Base-by-base conservation (phyloP, 768 basidiomycete species). In the Dacryopinax spathularia region DNA sequence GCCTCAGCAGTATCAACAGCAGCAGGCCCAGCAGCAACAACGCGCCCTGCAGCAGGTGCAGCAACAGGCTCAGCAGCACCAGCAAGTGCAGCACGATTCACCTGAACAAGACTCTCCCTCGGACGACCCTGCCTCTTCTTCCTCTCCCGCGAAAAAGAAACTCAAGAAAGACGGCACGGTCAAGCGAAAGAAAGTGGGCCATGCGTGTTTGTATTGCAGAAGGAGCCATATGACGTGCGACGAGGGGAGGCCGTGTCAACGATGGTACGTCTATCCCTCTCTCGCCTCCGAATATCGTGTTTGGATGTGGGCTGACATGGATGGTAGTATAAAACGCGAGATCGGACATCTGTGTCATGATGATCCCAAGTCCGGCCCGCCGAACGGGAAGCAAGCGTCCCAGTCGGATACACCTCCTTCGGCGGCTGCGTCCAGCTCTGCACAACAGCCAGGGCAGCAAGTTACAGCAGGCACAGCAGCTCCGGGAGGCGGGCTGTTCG, bases 281-380 rank as follows among this genome's bases (percentile, higher is more conserved):
- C 22, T 60, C 60, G 43, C 66, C 64, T 63, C 64, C n/a, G n/a
- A n/a, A 27, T 13, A 56, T 22, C 6, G 48, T 5, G 4, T 13
- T 29, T 27, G 48, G 10, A 56, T 29, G 13, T 3, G 16, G 4
- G 22, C 39, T 56, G 25, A 56, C 22, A 22, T 6, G 5, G 6
- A 27, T 56, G 25, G 13, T 56, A 94, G 93, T 70, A 91, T 97
- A 70, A 97, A 97, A 74, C 85, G 95, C 36, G 94, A 97, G 74
- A 97, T 97, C 65, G 90, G 91, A 0, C 91, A 96, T 76, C 78
- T 95, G 15, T 96, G 93, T 70, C 88, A 91, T 68, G 94, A 95
- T 73, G 91, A 94, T 71, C 82, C 82, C 7, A 71, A 69, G 41
- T 62, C 62, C 5, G 35, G 10, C 10, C 22, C 34, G 3, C 20